Evolutionary conservation across 257 asterid genomes (phyloP).

Genomic region (Petrea volubilis): DNA sequence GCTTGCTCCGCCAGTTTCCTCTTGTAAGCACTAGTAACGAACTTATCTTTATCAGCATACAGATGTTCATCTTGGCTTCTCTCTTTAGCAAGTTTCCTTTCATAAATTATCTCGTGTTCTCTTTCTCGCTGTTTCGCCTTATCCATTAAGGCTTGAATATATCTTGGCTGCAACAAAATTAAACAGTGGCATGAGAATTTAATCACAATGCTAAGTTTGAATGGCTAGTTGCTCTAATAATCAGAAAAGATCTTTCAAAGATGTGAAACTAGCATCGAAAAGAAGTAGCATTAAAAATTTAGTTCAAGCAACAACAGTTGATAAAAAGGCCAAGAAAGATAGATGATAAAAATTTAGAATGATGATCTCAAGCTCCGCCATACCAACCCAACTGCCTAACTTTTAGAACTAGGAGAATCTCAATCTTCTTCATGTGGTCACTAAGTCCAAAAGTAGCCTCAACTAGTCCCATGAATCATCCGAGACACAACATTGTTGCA

Average conservation of each 20-base stretch:
- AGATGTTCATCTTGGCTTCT: conserved; percentile 83
- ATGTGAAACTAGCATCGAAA: not conserved
- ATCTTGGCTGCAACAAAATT: conserved; percentile 70
- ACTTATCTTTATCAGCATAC: conserved; percentile 79
- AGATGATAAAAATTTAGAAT: too few relatives aligned
- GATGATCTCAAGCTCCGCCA: not conserved
- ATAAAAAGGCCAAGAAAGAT: not conserved
- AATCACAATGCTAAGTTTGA: not conserved
- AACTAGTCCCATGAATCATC: not conserved
- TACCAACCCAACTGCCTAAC: not conserved
- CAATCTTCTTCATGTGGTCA: not conserved
- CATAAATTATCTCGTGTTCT: conserved; percentile 79
- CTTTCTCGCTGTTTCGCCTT: conserved; percentile 85
- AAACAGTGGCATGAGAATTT: not conserved
- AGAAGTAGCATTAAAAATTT: not conserved
- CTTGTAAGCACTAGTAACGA: conserved; percentile 84
- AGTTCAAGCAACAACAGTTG: not conserved
- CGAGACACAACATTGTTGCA: not conserved
- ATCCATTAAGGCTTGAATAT: conserved; percentile 58
- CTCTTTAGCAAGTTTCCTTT: conserved; percentile 94
- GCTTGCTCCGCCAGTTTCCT: conserved; percentile 91
- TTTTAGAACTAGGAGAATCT: not conserved
- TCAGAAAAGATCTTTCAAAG: not conserved
- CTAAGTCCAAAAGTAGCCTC: not conserved
- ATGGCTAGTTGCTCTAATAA: not conserved